Evolutionary conservation across 495 filamentous ascomycete genomes (phyloP), one percentile per base, ranked within the genome.

Genomic region (Neurospora hispaniola): DNA sequence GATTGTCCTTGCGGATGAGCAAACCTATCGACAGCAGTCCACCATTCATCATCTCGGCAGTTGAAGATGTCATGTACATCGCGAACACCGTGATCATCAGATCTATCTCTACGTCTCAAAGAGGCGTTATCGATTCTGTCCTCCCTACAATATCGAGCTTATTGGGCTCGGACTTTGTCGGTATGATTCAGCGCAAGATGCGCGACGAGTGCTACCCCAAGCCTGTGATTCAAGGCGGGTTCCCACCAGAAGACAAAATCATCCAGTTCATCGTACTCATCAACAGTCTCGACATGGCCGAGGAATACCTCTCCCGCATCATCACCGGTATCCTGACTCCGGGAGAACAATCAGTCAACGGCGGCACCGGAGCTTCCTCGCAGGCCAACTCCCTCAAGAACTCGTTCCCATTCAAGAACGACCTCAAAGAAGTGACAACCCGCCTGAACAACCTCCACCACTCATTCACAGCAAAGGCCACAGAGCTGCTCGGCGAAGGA

Each of bases 51-150:
- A 95, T 94, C 70, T 96, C 94, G 0, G 93, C 96, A 2, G 94
- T 99, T 10, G 96, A 98, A 84, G 96, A 97, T 81, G 94, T 98
- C 71, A 98, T 98, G 96, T 99, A 98, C 83, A 97, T 98, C 74
- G 93, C 97, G 78, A 95, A 96, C 79, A 92, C 94, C 69, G 90
- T 97, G 48, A 85, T 98, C 46, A 90, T 93, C 69, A 91, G 94
- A 73, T 91, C 94, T 6, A 85, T 98, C 54, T 89, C 92, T 2
- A 98, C 96, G 6, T 93, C 92, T 0, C 94, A 97, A 78, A 82
- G 88, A 71, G 84, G 86, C 7, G 90, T 97, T 23, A 85, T 95
- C 31, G 88, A 88, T 70, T 90, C 87, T 59, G 93, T 97, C 10
- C 85, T 98, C 44, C 90, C 94, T 3, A 91, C 89, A 0, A 85